Evolutionary conservation across 1,139 yeast species (phyloP).

Genomic region (Debaryomyces coudertii): DNA sequence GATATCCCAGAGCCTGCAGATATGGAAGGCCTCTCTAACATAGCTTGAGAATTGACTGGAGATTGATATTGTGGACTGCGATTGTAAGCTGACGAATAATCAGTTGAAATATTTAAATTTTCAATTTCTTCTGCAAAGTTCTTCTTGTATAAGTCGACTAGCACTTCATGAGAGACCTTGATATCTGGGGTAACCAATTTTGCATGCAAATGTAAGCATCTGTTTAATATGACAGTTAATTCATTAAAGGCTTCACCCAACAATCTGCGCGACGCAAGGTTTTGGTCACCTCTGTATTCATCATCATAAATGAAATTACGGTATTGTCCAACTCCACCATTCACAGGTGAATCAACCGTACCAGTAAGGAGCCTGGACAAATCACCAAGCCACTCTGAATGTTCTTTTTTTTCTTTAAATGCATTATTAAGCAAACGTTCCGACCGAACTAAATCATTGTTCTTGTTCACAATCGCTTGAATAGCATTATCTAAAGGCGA

Average conservation of each 20-base stretch:
- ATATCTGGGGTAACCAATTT: conserved; percentile 61
- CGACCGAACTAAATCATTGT: conserved; percentile 69
- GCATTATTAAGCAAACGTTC: conserved; percentile 65
- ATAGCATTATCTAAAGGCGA: conserved; percentile 90
- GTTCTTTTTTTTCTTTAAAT: conserved; percentile 56
- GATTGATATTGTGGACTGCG: conserved; percentile 17
- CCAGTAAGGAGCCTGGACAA: conserved; percentile 81
- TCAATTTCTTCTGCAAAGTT: conserved; percentile 72
- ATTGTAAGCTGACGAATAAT: conserved; percentile 33
- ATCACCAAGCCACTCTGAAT: conserved; percentile 58
- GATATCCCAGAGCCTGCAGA: not conserved
- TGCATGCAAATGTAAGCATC: conserved; percentile 72
- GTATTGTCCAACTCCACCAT: conserved; percentile 89
- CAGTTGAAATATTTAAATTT: conserved; percentile 38
- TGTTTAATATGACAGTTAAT: conserved; percentile 63
- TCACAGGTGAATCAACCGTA: conserved; percentile 89
- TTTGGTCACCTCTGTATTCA: conserved; percentile 43
- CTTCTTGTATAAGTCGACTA: conserved; percentile 64
- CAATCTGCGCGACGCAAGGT: conserved; percentile 46
- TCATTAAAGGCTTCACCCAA: conserved; percentile 69
- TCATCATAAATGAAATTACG: conserved; percentile 63
- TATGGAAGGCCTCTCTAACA: conserved; percentile 6
- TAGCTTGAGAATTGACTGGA: not conserved
- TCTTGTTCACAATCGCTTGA: conserved; percentile 65
- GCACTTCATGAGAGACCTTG: conserved; percentile 65